Conservation (phyloP, 208 protist species). For the Wallacemonas sp. region DNA sequence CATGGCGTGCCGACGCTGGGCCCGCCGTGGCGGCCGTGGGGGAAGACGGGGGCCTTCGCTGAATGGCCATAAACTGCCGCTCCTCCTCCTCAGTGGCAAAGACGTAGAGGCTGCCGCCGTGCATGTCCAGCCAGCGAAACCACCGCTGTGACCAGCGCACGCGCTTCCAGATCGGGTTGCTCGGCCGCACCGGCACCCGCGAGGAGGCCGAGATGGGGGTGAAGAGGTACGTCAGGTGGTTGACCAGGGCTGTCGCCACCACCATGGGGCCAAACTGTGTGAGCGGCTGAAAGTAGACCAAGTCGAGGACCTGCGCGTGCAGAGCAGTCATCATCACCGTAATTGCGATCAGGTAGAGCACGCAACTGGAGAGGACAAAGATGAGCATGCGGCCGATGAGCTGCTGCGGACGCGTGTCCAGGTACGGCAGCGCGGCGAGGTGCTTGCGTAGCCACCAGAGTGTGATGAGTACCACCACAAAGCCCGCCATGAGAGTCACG, state of each 20-base stretch:
- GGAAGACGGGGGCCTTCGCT: slow-evolving; percentile 18
- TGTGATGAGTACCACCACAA: slow-evolving; percentile 47
- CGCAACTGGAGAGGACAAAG: slow-evolving; percentile 68
- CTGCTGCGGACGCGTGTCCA: slow-evolving; percentile 77
- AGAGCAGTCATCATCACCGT: slow-evolving; percentile 41
- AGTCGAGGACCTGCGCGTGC: slow-evolving; percentile 53
- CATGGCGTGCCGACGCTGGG: too few species aligned
- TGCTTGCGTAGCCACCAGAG: slow-evolving; percentile 62
- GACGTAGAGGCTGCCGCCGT: slow-evolving; percentile 83
- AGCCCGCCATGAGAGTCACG: slow-evolving; percentile 46
- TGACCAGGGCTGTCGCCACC: slow-evolving; percentile 65
- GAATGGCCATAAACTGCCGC: slow-evolving; percentile 57
- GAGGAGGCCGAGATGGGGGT: slow-evolving; percentile 54
- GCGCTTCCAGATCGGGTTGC: slow-evolving; percentile 59
- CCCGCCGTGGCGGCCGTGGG: too few species aligned
- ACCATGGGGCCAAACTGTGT: slow-evolving; percentile 67
- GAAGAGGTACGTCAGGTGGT: slow-evolving; percentile 81
- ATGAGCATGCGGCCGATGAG: slow-evolving; percentile 81
- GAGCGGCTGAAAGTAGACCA: slow-evolving; percentile 72
- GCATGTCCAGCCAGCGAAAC: slow-evolving; percentile 76
- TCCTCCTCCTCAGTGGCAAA: slow-evolving; percentile 80
- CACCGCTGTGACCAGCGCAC: slow-evolving; percentile 72
- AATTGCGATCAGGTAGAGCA: slow-evolving; percentile 62
- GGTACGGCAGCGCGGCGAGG: slow-evolving; percentile 61
- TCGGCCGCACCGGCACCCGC: slow-evolving; percentile 64